A percentile compares a stretch with the other conserved stretches of the same genome.
Evolutionary conservation across 176 grass and related monocot genomes (phyloP).

Genomic region (Phyllostachys edulis): DNA sequence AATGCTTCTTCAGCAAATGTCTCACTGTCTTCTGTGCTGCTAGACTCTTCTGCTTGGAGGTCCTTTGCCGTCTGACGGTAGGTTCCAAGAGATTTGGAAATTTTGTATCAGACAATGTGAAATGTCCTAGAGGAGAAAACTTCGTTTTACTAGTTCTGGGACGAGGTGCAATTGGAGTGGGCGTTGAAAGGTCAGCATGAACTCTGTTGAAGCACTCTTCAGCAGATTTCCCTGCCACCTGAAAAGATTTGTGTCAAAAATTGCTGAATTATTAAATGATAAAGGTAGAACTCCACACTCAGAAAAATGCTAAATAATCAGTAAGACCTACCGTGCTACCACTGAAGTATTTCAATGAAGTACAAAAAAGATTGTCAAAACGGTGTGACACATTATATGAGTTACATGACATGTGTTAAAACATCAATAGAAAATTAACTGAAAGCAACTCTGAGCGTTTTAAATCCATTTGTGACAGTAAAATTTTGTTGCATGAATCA

Average conservation of each 20-base stretch:
- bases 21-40: conserved; percentile 68
- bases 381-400: neutral
- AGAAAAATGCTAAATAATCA: conserved; percentile 21
- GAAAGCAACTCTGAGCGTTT: too few relatives aligned
- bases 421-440: neutral
- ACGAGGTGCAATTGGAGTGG: conserved; percentile 59
- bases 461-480: neutral
- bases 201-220: conserved; percentile 83
- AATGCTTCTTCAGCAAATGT: conserved; percentile 68
- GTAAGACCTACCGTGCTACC: neutral
- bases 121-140: conserved; percentile 57
- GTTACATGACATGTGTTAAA: neutral
- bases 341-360: conserved; percentile 9
- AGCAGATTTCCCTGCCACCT: conserved; percentile 80
- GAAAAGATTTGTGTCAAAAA: conserved; percentile 27
- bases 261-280: conserved; percentile 9
- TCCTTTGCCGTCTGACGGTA: conserved; percentile 35
- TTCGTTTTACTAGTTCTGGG: conserved; percentile 50
- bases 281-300: neutral
- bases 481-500: neutral
- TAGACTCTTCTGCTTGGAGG: conserved; percentile 51
- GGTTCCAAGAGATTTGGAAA: conserved; percentile 36
- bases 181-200: conserved; percentile 63
- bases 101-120: conserved; percentile 56
- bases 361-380: neutral